Evolutionary conservation across 192 early-diverging fungal genomes (phyloP).

Genomic region (Coemansia reversa): DNA sequence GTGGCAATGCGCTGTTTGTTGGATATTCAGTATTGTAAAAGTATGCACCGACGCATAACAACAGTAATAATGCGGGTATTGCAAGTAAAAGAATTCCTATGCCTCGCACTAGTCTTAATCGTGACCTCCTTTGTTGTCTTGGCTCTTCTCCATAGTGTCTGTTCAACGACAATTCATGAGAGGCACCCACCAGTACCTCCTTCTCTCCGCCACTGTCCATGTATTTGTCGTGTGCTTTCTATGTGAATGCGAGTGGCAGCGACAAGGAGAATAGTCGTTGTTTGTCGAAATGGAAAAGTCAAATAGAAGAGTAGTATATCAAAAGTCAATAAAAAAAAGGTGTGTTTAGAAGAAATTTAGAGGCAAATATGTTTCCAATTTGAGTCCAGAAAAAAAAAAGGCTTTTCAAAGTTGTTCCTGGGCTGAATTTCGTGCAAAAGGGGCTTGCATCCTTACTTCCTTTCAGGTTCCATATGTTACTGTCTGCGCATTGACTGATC

Average conservation of each 20-base stretch:
- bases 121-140: neutral
- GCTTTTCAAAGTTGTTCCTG: neutral
- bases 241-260: neutral
- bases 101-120: constrained; percentile 11
- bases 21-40: constrained; percentile 26
- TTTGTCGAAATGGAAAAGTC: neutral
- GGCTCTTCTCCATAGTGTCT: neutral
- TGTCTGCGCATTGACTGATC: neutral
- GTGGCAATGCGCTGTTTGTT: neutral
- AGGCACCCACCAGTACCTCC: neutral
- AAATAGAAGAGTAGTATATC: too few relatives aligned
- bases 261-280: neutral
- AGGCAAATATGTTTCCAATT: too few relatives aligned
- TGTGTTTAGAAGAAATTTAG: neutral
- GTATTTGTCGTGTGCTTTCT: neutral
- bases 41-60: constrained; percentile 21
- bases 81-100: constrained; percentile 27
- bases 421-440: neutral
- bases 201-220: neutral
- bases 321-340: neutral
- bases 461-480: neutral
- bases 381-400: neutral
- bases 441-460: neutral
- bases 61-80: constrained; percentile 20
- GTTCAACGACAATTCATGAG: neutral